Evolutionary conservation across 495 filamentous ascomycete species (phyloP), one percentile per base, ranked within the genome.

Genomic region (Daldinia caldariorum): DNA sequence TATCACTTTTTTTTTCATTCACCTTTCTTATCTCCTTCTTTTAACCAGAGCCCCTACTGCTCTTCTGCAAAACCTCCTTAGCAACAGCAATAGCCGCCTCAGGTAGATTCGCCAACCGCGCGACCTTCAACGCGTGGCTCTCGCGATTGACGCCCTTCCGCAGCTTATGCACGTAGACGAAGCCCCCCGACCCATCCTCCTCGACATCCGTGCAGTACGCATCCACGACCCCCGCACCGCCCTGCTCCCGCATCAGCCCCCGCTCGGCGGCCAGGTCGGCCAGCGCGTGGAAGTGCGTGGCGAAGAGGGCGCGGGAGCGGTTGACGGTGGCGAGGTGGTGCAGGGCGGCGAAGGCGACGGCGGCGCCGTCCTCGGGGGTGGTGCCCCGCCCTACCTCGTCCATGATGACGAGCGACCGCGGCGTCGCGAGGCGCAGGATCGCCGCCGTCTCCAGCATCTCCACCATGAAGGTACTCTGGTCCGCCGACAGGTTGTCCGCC

Each of bases 361-460:
- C 96, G 9, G 89, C 84, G 3, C 95, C 96, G 74, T 97, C 96
- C 66, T 92, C 89, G 0, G 95, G 93, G 2, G 94, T 96, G 8
- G 96, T 99, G 2, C 95, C 95, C 20, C 95, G 87, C 0, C 95
- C 95, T 18, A 99, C 89, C 81, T 99, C 95, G 76, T 99, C 95
- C 94, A 99, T 98, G 74, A 99, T 93, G n/a, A 98, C 95, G 69
- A 99, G 94, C 0, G 89, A 92, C 4, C 88, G 82, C 10, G 82
- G 77, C 9, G 90, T 92, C 0, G 91, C 91, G 57, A 85, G 76
- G 34, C 84, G 84, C 38, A 93, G 81, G 63, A 93, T 93, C 39
- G 84, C 80, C 2, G 90, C 89, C 14, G 90, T 91, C 75, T 93
- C 91, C 6, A 92, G 82, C 91, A 93, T 93, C 80, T 93, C 91